Evolutionary conservation across 176 grass and related monocot genomes (phyloP), one percentile per base, ranked within the genome.

Genomic region (Bonia amplexicaulis): DNA sequence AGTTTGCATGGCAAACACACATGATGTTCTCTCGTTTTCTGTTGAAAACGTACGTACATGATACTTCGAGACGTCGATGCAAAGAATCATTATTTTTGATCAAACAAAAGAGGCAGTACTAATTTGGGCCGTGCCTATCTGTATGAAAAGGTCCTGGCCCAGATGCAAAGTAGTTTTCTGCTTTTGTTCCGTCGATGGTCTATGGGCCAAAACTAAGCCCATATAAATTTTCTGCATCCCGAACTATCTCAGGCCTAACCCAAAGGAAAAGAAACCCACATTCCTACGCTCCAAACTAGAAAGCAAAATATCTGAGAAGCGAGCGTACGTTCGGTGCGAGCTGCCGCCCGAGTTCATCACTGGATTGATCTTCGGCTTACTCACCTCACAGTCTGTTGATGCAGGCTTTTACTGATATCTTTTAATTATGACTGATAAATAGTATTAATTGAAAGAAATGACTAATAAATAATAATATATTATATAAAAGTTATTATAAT

Each of bases 271-370:
- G 23, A 19, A 60, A 72, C 71, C 45, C 78, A 71, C 20, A 3
- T 3, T n/a, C 54, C 0, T 19, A 8, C 17, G 52, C 23, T 47
- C 14, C 27, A 20, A 61, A 57, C 44, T 11, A 45, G 44, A 14
- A 49, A 9, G 22, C 20, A 7, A 81, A 89, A 81, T 85, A 85
- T 86, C 84, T 78, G 33, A 35, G 33, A 3, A 35, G 33, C 33
- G 33, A 35, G 33, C 33, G 4, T 35, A 35, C 33, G 33, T 35
- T 4, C 3, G 33, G 33, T 35, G 33, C 3, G 33, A 35, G 4
- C 33, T 2, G 33, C 33, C 33, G 33, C 33, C 33, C 33, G 33
- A 3, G 33, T 35, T 4, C 33, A 5, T 35, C 33, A 35, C 33
- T 35, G 33, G 33, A 35, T 35, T 35, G 33, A 35, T 4, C 33